Evolutionary conservation across 2,329 filamentous ascomycete genomes (phyloP).

Genomic region (Penicillium capsulatum): DNA sequence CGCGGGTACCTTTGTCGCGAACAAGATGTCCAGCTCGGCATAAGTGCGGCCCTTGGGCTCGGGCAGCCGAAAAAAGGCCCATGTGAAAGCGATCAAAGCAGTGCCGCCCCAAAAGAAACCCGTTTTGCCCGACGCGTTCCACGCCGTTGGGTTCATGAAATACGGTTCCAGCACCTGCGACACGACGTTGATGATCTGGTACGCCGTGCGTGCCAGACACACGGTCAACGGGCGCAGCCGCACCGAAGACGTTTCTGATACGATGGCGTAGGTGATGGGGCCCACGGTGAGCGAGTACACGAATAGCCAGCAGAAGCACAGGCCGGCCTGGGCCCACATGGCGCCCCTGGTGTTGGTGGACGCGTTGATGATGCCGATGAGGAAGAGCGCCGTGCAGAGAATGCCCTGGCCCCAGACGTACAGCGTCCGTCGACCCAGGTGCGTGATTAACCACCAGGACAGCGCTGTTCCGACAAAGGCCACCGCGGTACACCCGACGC

Average conservation of each 20-base stretch:
- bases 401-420: slow-evolving; percentile 34
- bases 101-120: slow-evolving; percentile 41
- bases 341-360: slow-evolving; percentile 22
- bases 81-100: slow-evolving; percentile 27
- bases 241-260: slow-evolving; percentile 53
- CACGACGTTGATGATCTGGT: slow-evolving; percentile 49
- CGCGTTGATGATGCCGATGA: slow-evolving; percentile 29
- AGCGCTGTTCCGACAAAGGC: slow-evolving; percentile 50
- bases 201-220: slow-evolving; percentile 50
- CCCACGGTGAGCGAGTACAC: slow-evolving; percentile 55
- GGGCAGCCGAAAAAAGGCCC: slow-evolving; percentile 37
- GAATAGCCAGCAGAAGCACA: slow-evolving; percentile 52
- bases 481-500: slow-evolving; percentile 50
- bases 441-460: slow-evolving; percentile 46
- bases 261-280: slow-evolving; percentile 51
- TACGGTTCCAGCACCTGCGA: slow-evolving; percentile 41
- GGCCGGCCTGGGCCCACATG: slow-evolving; percentile 37
- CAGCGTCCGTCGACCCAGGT: slow-evolving; percentile 39
- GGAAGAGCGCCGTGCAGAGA: slow-evolving; percentile 25
- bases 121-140: slow-evolving; percentile 39
- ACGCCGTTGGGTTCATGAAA: slow-evolving; percentile 33
- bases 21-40: slow-evolving; percentile 42
- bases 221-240: slow-evolving; percentile 55
- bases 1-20: slow-evolving; percentile 35
- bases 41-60: slow-evolving; percentile 40